Base-by-base conservation (phyloP, 441 rosid species). In the Brassica balearica region DNA sequence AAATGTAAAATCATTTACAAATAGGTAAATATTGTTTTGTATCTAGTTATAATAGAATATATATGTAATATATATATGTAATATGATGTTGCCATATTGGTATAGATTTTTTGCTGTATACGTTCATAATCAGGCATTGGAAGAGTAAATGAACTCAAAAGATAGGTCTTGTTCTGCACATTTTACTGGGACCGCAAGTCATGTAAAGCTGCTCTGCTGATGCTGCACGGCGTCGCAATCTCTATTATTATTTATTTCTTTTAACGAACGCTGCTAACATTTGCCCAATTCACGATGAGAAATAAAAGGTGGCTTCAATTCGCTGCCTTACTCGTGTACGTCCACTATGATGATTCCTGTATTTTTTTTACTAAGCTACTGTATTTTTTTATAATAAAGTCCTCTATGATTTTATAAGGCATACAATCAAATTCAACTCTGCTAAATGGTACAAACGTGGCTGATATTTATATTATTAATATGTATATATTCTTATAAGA, bases 151-250 rank as follows among this genome's bases (percentile, higher is more conserved):
- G 60, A 55, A 55, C 23, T 55, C 60, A 55, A 55, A 55, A 14
- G 23, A 17, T 55, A 15, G 60, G 60, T 55, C 60, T 55, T 55
- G 23, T 15, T 55, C 60, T 15, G 60, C 17, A 17, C 60, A 55
- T 7, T 17, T 55, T 55, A 55, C 60, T 55, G 60, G 22, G 23
- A 55, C 60, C 60, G 60, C 60, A 55, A 55, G 60, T 55, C 10
- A 55, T 55, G 60, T 55, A 55, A 55, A 55, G 60, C 60, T 55
- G 60, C 22, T 55, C 60, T 55, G 23, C 60, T 55, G 10, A 55
- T 55, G 60, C 60, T 55, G 60, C 23, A 55, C 60, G 60, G 60
- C 60, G 60, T 55, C 60, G 60, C 60, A 17, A 55, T 55, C 60
- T 17, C 60, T 55, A 55, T 55, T 55, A 0, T 51, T 53, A 15